These are phyloP conservation scores for Tilletia setariae DNA, from an alignment of 1,284 basidiomycete genomes.

Conservation along the genomic window DNA sequence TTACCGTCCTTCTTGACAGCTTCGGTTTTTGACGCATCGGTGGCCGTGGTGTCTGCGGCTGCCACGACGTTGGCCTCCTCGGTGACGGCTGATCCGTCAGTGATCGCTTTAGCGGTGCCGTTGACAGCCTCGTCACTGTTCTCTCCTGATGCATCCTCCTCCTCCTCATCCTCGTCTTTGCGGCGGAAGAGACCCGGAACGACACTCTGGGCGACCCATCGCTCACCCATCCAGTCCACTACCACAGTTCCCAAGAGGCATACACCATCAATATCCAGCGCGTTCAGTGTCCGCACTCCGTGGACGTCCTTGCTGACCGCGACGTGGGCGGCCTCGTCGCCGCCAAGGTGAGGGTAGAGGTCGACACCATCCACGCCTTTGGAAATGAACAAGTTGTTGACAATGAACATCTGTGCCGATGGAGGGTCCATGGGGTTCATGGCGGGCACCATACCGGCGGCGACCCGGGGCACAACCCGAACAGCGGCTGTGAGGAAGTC, in stretches of 20 bases:
- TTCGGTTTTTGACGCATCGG: slow-evolving; percentile 34
- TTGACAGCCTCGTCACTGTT: slow-evolving; percentile 30
- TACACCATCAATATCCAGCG: slow-evolving; percentile 58
- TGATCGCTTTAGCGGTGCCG: slow-evolving; percentile 27
- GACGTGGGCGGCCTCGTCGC: slow-evolving; percentile 61
- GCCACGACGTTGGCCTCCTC: slow-evolving; percentile 23
- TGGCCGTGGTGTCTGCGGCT: slow-evolving; percentile 68
- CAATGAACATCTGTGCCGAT: slow-evolving; percentile 61
- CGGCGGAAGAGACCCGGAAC: slow-evolving; percentile 62
- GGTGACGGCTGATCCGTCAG: slow-evolving; percentile 17
- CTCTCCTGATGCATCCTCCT: slow-evolving; percentile 19
- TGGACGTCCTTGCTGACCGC: slow-evolving; percentile 63
- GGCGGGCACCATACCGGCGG: slow-evolving; percentile 59
- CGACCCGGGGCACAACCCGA: slow-evolving; percentile 59
- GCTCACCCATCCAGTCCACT: slow-evolving; percentile 62
- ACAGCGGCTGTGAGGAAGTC: slow-evolving; percentile 62
- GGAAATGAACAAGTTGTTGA: slow-evolving; percentile 63
- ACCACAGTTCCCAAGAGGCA: slow-evolving; percentile 57
- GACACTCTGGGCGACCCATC: slow-evolving; percentile 63
- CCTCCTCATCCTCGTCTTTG: slow-evolving; percentile 38
- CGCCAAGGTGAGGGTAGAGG: slow-evolving; percentile 61
- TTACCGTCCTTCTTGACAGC: neutral
- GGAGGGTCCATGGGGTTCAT: slow-evolving; percentile 62
- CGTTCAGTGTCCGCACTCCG: slow-evolving; percentile 60
- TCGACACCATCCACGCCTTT: slow-evolving; percentile 62